phyloP scores from a whole-genome alignment of 2,329 filamentous ascomycete genomes.

The Helotiales sp. region DNA sequence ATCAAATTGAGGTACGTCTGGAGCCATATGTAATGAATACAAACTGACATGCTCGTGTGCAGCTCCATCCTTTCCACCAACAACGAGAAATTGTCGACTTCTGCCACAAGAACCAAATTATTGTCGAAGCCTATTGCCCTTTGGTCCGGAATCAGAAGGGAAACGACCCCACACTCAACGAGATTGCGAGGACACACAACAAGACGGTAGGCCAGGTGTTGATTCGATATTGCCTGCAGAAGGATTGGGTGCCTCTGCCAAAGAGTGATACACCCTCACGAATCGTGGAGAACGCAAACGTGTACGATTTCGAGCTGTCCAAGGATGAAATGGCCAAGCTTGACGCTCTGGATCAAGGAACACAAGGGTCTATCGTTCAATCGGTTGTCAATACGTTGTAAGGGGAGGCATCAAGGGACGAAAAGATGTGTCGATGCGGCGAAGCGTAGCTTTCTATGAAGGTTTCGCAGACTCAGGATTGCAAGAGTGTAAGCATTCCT shows the following conservation, averaged over 20 bases:
- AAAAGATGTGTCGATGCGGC: too few species aligned
- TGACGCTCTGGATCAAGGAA: constrained; percentile 50
- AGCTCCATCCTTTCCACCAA: constrained; percentile 65
- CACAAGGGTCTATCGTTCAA: constrained; percentile 39
- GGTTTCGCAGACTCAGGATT: too few species aligned
- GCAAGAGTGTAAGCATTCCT: not conserved
- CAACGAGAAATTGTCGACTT: constrained; percentile 54
- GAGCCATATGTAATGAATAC: constrained; percentile 41
- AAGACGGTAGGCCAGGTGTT: constrained; percentile 66
- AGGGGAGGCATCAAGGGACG: not conserved
- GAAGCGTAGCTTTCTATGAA: too few species aligned
- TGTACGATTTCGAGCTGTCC: constrained; percentile 60
- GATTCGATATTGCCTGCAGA: constrained; percentile 69
- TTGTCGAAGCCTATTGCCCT: constrained; percentile 54
- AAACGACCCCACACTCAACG: constrained; percentile 56
- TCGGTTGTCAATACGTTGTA: constrained; percentile 24
- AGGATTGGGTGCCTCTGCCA: constrained; percentile 66
- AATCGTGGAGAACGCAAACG: constrained; percentile 59
- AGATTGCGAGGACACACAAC: constrained; percentile 57
- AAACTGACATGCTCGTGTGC: constrained; percentile 71
- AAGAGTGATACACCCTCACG: constrained; percentile 62
- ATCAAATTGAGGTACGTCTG: constrained; percentile 66
- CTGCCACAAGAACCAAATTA: constrained; percentile 49
- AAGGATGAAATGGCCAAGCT: constrained; percentile 56
- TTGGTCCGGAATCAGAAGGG: constrained; percentile 62